Conservation (phyloP, 129 eudicot genomes). For the Flaveria robusta region DNA sequence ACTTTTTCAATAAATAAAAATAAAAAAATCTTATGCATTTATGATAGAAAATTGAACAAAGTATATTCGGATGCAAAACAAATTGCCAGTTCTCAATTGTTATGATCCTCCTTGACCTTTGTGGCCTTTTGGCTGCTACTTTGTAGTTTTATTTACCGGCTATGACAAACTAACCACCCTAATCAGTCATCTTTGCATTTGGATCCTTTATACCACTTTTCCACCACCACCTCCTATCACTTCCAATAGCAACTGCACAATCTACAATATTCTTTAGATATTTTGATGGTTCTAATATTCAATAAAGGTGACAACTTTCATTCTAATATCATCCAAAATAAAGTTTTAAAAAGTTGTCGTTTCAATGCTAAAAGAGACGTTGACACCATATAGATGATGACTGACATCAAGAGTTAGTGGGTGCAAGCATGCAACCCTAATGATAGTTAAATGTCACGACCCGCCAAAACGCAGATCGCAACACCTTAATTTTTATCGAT, state of each 20-base stretch:
- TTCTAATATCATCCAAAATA: not conserved
- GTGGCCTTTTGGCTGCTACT: constrained; percentile 36
- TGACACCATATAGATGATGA: not conserved
- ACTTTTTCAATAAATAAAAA: not conserved
- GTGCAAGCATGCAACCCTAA: constrained; percentile 8
- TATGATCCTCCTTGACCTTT: constrained; percentile 35
- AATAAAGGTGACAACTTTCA: constrained; percentile 3
- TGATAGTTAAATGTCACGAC: too few relatives aligned
- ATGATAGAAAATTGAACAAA: not conserved
- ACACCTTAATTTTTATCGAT: too few relatives aligned
- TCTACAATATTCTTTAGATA: constrained; percentile 8
- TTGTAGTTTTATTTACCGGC: constrained; percentile 32
- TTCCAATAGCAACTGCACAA: constrained; percentile 28
- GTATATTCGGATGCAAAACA: constrained; percentile 23
- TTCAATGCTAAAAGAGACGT: constrained; percentile 2
- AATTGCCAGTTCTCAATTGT: constrained; percentile 19
- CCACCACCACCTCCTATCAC: constrained; percentile 37
- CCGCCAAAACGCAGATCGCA: too few relatives aligned
- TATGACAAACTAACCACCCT: constrained; percentile 36
- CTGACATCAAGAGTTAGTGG: not conserved
- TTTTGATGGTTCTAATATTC: not conserved
- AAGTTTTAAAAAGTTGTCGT: not conserved
- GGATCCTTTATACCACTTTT: constrained; percentile 33
- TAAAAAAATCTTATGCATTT: not conserved
- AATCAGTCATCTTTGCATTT: constrained; percentile 37